Conservation (phyloP, 345 rosid species). For the Eucalyptus virginea region DNA sequence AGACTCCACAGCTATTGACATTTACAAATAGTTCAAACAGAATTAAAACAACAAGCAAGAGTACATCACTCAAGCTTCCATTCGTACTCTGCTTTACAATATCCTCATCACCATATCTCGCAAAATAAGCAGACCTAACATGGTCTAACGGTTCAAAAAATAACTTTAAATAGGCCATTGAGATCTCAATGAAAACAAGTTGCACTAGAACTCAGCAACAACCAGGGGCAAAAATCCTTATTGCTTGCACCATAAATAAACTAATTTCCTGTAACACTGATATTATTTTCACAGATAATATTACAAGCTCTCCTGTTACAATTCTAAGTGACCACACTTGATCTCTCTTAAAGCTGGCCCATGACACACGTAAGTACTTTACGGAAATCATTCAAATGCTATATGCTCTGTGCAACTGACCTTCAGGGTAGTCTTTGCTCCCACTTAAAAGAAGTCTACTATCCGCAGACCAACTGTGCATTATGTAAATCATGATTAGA, state of each 20-base stretch:
- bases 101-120: background rate
- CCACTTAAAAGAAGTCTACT: slow-evolving; percentile 93
- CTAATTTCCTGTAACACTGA: background rate
- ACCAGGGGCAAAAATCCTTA: background rate
- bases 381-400: background rate
- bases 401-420: slow-evolving; percentile 9
- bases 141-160: background rate
- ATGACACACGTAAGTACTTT: background rate
- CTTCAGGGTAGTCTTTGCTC: slow-evolving; percentile 92
- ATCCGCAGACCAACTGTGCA: slow-evolving; percentile 91
- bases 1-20: background rate
- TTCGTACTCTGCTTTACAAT: background rate
- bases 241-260: background rate
- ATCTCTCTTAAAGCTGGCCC: background rate
- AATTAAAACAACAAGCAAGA: background rate
- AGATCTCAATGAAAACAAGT: background rate
- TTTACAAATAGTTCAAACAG: background rate
- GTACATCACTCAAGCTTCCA: background rate
- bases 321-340: background rate
- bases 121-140: background rate
- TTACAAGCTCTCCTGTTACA: background rate
- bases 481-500: background rate
- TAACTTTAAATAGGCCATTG: background rate
- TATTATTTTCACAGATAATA: background rate
- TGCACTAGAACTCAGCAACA: background rate